A percentile compares a stretch with the other conserved stretches of the same genome.
These are phyloP conservation scores for Hypoxylon sp. DNA, from an alignment of 2,329 filamentous ascomycete species.

Conservation along the genomic window DNA sequence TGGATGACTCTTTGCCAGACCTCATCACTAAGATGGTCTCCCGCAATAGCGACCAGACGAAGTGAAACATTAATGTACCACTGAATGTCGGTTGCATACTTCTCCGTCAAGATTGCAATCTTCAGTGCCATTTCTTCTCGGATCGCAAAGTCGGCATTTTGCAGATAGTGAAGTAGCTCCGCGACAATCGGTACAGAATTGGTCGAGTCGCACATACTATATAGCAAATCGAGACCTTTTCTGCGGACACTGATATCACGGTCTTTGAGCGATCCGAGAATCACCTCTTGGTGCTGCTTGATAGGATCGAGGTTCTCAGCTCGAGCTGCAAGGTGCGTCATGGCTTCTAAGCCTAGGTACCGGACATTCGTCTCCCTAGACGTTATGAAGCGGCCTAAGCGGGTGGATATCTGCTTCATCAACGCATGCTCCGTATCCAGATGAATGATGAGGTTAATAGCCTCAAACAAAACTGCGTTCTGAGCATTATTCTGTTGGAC, in stretches of 20 bases:
- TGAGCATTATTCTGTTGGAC: constrained; percentile 99
- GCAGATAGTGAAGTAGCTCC: constrained; percentile 92
- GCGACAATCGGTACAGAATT: constrained; percentile 95
- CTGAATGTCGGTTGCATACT: constrained; percentile 97
- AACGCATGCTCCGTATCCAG: constrained; percentile 93
- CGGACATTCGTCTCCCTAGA: constrained; percentile 97
- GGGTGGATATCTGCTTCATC: constrained; percentile 94
- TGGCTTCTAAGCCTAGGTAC: constrained; percentile 94
- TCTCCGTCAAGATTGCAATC: constrained; percentile 97
- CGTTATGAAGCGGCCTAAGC: constrained; percentile 94
- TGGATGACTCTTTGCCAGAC: constrained; percentile 99
- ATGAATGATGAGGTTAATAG: constrained; percentile 98
- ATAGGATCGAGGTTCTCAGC: constrained; percentile 96
- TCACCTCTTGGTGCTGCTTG: constrained; percentile 97
- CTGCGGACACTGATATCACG: constrained; percentile 96
- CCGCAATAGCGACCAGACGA: constrained; percentile 93
- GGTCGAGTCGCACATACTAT: constrained; percentile 99
- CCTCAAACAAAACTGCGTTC: constrained; percentile 97
- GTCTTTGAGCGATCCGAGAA: constrained; percentile 92
- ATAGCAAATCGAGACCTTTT: constrained; percentile 94
- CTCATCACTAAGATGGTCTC: constrained; percentile 98
- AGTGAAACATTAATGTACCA: constrained; percentile 99
- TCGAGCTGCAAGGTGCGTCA: constrained; percentile 96
- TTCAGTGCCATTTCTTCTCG: constrained; percentile 99
- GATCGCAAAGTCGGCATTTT: constrained; percentile 97